Evolutionary conservation across 1,139 yeast genomes (phyloP).

Genomic region (Protomyces macrosporus): DNA sequence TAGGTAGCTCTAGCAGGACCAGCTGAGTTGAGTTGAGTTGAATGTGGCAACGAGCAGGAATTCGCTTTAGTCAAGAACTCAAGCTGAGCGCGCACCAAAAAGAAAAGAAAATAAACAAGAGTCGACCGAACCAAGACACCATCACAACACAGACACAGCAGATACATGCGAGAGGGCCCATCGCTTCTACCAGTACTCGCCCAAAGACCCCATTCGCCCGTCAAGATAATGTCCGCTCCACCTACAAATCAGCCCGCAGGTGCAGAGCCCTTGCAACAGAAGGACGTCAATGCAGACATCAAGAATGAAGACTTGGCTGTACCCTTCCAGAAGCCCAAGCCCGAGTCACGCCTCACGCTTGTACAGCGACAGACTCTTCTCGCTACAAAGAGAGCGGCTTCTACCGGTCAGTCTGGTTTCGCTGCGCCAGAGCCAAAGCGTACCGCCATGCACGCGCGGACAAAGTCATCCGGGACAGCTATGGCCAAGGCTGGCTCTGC

Average conservation of each 20-base stretch:
- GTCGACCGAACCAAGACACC: not conserved
- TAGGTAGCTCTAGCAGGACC: no score
- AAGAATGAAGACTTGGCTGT: conserved; percentile 4
- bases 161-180: not conserved
- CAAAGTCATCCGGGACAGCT: not conserved
- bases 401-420: not conserved
- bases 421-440: not conserved
- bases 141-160: not conserved
- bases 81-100: not conserved
- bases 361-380: not conserved
- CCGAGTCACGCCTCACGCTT: conserved; percentile 12
- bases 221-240: not conserved
- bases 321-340: conserved; percentile 17
- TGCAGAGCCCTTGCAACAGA: not conserved
- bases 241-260: not conserved
- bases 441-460: not conserved
- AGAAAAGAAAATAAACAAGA: not conserved
- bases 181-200: not conserved
- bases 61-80: no score
- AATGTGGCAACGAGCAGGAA: no score
- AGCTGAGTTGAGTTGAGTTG: no score
- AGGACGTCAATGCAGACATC: conserved; percentile 5
- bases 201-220: not conserved
- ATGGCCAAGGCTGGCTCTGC: not conserved
- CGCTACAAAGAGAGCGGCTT: not conserved